A percentile compares a stretch with the other conserved stretches of the same genome.
phyloP scores from a whole-genome alignment of 2,329 filamentous ascomycete species.

The Sphaerulina vaccinii region DNA sequence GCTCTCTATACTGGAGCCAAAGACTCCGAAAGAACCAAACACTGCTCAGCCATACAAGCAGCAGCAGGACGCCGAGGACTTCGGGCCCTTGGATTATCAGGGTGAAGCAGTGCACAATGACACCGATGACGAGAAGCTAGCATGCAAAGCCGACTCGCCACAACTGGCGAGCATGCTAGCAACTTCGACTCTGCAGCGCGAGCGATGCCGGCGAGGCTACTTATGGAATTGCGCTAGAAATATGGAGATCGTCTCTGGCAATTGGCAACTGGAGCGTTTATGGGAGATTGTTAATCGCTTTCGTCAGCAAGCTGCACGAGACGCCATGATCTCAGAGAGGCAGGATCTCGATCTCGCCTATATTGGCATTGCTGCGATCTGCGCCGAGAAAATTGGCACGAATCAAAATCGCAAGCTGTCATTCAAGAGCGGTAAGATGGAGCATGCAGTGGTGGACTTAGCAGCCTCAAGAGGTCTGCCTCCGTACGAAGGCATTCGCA shows the following conservation, averaged over 20 bases:
- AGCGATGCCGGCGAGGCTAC: conserved; percentile 58
- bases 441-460: conserved; percentile 58
- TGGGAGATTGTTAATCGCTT: conserved; percentile 74
- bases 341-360: conserved; percentile 70
- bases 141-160: conserved; percentile 20
- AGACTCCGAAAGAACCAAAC: conserved; percentile 5
- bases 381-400: conserved; percentile 60
- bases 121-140: conserved; percentile 12
- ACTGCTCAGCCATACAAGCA: conserved; percentile 21
- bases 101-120: conserved; percentile 10
- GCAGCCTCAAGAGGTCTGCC: conserved; percentile 63
- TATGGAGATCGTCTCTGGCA: conserved; percentile 64
- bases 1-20: conserved; percentile 28
- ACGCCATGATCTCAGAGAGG: conserved; percentile 67
- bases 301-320: conserved; percentile 62
- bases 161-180: conserved; percentile 28
- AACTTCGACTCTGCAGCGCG: conserved; percentile 43
- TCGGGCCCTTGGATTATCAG: conserved; percentile 28
- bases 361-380: conserved; percentile 70
- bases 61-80: conserved; percentile 28
- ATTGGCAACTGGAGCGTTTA: conserved; percentile 72
- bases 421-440: conserved; percentile 27
- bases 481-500: conserved; percentile 62
- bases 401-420: conserved; percentile 29
- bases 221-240: conserved; percentile 63